phyloP scores from a whole-genome alignment of 805 yeast species.

The Candida boidinii region DNA sequence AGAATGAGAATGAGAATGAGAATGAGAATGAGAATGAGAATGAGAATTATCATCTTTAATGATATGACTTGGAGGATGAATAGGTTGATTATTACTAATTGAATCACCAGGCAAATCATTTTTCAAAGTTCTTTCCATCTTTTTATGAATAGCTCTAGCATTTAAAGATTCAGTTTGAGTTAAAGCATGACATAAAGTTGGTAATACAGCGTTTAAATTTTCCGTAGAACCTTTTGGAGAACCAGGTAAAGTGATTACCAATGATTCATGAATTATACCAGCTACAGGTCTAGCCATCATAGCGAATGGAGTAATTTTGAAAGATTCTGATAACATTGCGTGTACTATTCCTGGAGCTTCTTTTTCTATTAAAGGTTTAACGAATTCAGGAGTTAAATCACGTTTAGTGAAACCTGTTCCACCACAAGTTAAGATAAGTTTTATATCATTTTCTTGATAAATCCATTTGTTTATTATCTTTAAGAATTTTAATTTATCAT shows the following conservation, averaged over 20 bases:
- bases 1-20: constrained; percentile 5
- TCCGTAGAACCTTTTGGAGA: constrained; percentile 42
- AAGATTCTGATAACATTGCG: constrained; percentile 34
- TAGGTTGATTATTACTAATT: background rate
- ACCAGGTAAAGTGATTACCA: constrained; percentile 43
- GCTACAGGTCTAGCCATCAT: constrained; percentile 43
- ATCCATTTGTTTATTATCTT: constrained; percentile 19
- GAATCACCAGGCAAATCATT: constrained; percentile 15
- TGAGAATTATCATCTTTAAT: background rate
- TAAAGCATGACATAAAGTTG: constrained; percentile 35
- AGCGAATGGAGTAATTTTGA: constrained; percentile 37
- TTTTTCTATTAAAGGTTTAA: constrained; percentile 30
- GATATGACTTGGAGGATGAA: background rate
- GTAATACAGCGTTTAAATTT: constrained; percentile 30
- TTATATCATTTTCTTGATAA: constrained; percentile 7
- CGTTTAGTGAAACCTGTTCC: constrained; percentile 42
- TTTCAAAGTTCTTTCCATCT: constrained; percentile 17
- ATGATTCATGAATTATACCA: constrained; percentile 28
- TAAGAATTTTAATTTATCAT: constrained; percentile 25
- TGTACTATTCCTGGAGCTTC: constrained; percentile 43
- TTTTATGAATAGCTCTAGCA: constrained; percentile 32
- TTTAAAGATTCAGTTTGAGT: constrained; percentile 25
- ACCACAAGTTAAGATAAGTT: constrained; percentile 37
- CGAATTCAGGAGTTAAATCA: constrained; percentile 46
- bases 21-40: constrained; percentile 1